A percentile compares a stretch with the other conserved stretches of the same genome.
phyloP scores from a whole-genome alignment of 352 stramenopile genomes.

The Thraustochytrium sp. region DNA sequence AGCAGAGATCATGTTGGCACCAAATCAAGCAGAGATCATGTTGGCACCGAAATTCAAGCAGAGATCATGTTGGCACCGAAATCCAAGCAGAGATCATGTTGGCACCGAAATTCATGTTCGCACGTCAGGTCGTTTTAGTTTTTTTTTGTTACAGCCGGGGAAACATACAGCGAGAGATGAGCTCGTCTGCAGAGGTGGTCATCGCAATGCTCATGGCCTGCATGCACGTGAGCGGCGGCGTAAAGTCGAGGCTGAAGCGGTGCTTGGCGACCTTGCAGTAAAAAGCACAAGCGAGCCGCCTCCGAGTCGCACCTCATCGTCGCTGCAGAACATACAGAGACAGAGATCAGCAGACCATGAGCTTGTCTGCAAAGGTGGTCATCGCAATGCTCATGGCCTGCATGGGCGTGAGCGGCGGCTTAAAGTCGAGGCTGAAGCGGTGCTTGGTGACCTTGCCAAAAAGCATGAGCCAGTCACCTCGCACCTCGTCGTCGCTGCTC shows the following conservation, averaged over 20 bases:
- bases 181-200: conserved; percentile 74
- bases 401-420: conserved; percentile 64
- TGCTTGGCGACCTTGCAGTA: conserved; percentile 71
- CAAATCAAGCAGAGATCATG: no score
- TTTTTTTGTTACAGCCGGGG: no score
- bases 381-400: conserved; percentile 69
- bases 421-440: conserved; percentile 70
- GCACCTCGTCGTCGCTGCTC: conserved; percentile 50
- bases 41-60: no score
- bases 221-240: conserved; percentile 64
- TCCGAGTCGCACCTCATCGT: conserved; percentile 32
- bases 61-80: no score
- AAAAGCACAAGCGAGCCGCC: conserved; percentile 59
- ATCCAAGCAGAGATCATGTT: no score
- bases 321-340: conserved; percentile 50
- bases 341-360: conserved; percentile 66
- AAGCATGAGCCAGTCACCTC: conserved; percentile 53
- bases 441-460: conserved; percentile 74
- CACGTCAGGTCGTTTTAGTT: no score
- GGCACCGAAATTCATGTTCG: no score
- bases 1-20: no score
- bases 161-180: conserved; percentile 48
- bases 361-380: conserved; percentile 74
- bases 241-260: conserved; percentile 70
- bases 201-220: conserved; percentile 69